These are phyloP conservation scores for Phytopythium cucurbitacearum DNA, from an alignment of 352 stramenopile genomes.

Conservation along the genomic window DNA sequence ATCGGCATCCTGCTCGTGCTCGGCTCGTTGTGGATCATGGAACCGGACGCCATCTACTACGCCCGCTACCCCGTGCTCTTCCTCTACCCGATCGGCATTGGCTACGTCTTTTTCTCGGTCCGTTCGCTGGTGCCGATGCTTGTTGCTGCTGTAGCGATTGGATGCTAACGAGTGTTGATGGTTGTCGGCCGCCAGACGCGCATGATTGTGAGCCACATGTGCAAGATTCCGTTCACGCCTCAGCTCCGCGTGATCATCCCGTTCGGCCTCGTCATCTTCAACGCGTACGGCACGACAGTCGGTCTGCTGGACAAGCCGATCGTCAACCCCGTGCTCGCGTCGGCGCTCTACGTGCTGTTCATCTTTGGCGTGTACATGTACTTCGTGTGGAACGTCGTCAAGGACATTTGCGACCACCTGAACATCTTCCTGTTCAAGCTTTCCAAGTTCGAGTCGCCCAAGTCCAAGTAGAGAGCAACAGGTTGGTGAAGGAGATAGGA, in stretches of 20 bases:
- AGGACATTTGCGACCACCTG: constrained; percentile 84
- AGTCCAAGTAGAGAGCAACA: constrained; percentile 21
- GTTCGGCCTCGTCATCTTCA: constrained; percentile 70
- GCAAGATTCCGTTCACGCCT: constrained; percentile 81
- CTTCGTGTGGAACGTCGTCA: constrained; percentile 77
- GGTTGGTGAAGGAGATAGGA: not conserved
- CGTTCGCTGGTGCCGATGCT: constrained; percentile 2
- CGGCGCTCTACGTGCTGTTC: constrained; percentile 65
- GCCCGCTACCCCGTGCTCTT: constrained; percentile 67
- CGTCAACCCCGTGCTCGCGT: constrained; percentile 63
- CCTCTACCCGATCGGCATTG: constrained; percentile 75
- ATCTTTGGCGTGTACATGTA: constrained; percentile 76
- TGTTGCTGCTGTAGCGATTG: not conserved
- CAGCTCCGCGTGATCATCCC: constrained; percentile 81
- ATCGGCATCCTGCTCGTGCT: constrained; percentile 51
- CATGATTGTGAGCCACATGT: constrained; percentile 90
- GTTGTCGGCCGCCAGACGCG: constrained; percentile 49
- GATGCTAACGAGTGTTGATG: constrained; percentile 1
- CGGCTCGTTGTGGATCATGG: constrained; percentile 71
- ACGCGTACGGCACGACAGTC: constrained; percentile 52
- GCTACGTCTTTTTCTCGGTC: constrained; percentile 85
- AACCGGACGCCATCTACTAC: constrained; percentile 63
- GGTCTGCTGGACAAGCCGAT: constrained; percentile 42
- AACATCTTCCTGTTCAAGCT: constrained; percentile 86
- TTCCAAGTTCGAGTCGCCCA: constrained; percentile 26